phyloP scores from a whole-genome alignment of 805 yeast genomes.

The Nakazawaea peltata region DNA sequence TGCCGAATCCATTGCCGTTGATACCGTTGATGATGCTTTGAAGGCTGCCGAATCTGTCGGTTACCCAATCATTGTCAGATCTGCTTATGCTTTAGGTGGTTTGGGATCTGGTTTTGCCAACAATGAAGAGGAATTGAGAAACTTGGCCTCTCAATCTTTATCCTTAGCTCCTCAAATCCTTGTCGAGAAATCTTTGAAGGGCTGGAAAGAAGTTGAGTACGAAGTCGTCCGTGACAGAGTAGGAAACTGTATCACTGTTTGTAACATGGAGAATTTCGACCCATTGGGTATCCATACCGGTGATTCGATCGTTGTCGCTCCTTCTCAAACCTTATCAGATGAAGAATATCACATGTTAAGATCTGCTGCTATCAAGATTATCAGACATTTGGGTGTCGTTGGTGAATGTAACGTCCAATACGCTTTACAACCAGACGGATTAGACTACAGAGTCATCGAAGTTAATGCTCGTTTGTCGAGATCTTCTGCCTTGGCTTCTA shows the following conservation, averaged over 20 bases:
- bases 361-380: conserved; percentile 94
- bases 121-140: conserved; percentile 72
- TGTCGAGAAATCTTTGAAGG: conserved; percentile 94
- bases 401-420: conserved; percentile 99
- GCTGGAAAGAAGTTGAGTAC: conserved; percentile 98
- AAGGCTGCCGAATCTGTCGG: conserved; percentile 84
- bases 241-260: conserved; percentile 95
- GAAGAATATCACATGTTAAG: conserved; percentile 98
- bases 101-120: conserved; percentile 95
- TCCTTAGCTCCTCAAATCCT: conserved; percentile 90
- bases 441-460: conserved; percentile 94
- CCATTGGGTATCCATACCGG: conserved; percentile 98
- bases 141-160: conserved; percentile 83
- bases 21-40: conserved; percentile 86
- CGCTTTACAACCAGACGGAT: conserved; percentile 91
- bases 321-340: conserved; percentile 94
- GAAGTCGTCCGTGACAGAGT: conserved; percentile 97
- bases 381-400: conserved; percentile 96
- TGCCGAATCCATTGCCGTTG: conserved; percentile 95
- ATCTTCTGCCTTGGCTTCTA: conserved; percentile 96
- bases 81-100: conserved; percentile 97
- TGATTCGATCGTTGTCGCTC: conserved; percentile 98
- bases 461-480: conserved; percentile 96
- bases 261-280: conserved; percentile 98
- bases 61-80: conserved; percentile 94